Base-by-base conservation (phyloP, 345 rosid species). In the Salix udensis region DNA sequence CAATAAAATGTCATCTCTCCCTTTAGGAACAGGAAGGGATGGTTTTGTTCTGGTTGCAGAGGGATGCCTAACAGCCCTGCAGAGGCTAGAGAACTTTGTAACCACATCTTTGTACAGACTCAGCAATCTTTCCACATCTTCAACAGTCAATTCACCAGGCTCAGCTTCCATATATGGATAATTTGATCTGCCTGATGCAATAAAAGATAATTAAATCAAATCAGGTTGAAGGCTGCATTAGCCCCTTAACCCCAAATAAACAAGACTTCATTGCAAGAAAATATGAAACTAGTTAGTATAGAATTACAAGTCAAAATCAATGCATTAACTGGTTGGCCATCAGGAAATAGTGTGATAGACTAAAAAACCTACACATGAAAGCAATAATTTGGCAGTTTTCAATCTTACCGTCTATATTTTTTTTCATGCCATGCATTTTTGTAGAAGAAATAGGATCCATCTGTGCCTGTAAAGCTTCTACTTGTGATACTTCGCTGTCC, bases 101-200 rank as follows among this genome's bases (percentile, higher is more conserved):
- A 88, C 91, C 52, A 86, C 85, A 68, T 85, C 89, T 82, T 92
- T 89, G 88, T 88, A 87, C 66, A 90, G 42, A 66, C 71, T 75
- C 39, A 86, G 80, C 82, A 89, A 74, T 71, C 70, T 89, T 66
- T 86, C 87, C 36, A 85, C 93, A 74, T 88, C 91, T 70, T 78
- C 82, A 23, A 84, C 76, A 4, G 85, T 86, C 76, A 85, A 74
- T 44, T 87, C 87, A 24, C 89, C 82, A 52, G 85, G 84, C 70
- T 84, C 79, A 8, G 85, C 86, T 69, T 89, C 84, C 90, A 89
- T 84, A 62, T 74, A 89, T 30, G 91, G 89, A 73, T 85, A 88
- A 55, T 72, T 70, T 21, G 61, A 75, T 58, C 83, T 82, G 64
- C 79, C 89, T 86, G 81, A 76, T 18, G 26, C 52, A 4, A 40